phyloP scores from a whole-genome alignment of 192 early-diverging fungal species.

The Phycomyces nitens region DNA sequence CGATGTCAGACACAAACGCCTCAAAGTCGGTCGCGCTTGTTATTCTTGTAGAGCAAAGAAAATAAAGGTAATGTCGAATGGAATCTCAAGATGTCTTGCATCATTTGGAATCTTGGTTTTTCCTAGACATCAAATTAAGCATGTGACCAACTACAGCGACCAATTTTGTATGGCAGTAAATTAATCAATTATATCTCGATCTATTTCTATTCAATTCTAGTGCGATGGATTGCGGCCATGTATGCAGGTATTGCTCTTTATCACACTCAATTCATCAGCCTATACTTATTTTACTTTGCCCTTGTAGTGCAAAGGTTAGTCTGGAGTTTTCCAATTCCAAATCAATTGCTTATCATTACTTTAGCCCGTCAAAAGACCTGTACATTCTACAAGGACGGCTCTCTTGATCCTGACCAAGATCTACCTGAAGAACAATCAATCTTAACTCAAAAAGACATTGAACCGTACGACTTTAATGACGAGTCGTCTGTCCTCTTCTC shows the following conservation, averaged over 20 bases:
- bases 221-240: constrained; percentile 30
- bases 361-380: constrained; percentile 29
- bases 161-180: too few relatives aligned
- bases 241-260: constrained; percentile 16
- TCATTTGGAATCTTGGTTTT: neutral
- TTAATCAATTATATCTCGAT: too few relatives aligned
- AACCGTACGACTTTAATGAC: neutral
- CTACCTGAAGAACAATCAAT: neutral
- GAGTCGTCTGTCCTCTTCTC: neutral
- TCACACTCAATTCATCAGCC: neutral
- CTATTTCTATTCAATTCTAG: constrained; percentile 2
- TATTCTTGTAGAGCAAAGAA: constrained; percentile 21
- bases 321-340: too few relatives aligned
- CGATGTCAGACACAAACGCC: constrained; percentile 6
- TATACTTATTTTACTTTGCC: neutral
- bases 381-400: constrained; percentile 27
- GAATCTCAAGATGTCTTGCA: neutral
- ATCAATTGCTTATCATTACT: neutral
- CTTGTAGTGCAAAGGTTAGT: constrained; percentile 26
- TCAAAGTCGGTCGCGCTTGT: constrained; percentile 23
- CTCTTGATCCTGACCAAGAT: constrained; percentile 5
- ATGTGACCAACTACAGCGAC: neutral
- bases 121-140: neutral
- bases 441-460: neutral
- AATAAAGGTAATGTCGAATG: constrained; percentile 11